Percentiles rank a stretch among this genome's conserved stretches.
Conservation (phyloP, 257 asterid genomes). For the Fraxinus excelsior region DNA sequence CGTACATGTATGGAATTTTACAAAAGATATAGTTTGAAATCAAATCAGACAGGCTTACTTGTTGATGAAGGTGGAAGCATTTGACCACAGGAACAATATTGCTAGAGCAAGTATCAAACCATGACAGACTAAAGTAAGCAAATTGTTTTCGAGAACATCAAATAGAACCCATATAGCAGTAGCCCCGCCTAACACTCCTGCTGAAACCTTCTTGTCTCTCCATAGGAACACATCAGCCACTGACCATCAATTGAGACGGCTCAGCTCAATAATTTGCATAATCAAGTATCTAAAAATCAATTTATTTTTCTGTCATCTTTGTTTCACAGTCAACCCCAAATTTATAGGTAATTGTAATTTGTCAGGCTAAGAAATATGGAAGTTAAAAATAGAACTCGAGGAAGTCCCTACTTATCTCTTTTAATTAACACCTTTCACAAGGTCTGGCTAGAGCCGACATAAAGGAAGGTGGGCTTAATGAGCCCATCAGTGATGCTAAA, state of each 20-base stretch:
- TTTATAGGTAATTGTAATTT: too few species aligned
- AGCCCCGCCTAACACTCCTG: slow-evolving; percentile 66
- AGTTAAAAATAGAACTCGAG: too few species aligned
- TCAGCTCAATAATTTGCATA: slow-evolving; percentile 1
- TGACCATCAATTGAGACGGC: slow-evolving; percentile 24
- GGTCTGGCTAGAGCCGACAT: too few species aligned
- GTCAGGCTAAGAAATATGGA: too few species aligned
- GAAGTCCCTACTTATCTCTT: too few species aligned
- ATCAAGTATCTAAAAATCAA: neutral
- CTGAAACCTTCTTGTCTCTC: slow-evolving; percentile 88
- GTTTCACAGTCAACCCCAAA: neutral
- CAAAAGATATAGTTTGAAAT: neutral
- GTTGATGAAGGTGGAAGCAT: slow-evolving; percentile 58
- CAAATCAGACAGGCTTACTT: slow-evolving; percentile 47
- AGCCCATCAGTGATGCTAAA: neutral
- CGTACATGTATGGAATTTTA: neutral
- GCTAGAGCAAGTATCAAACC: slow-evolving; percentile 59
- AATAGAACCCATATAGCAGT: slow-evolving; percentile 80
- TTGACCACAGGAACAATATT: slow-evolving; percentile 70
- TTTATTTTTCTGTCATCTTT: neutral
- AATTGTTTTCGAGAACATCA: slow-evolving; percentile 72
- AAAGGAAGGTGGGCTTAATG: too few species aligned
- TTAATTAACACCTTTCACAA: too few species aligned
- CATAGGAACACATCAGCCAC: slow-evolving; percentile 92
- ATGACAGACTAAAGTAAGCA: slow-evolving; percentile 69